Evolutionary conservation across 2,329 filamentous ascomycete species (phyloP).

Genomic region (Colletotrichum higginsianum): DNA sequence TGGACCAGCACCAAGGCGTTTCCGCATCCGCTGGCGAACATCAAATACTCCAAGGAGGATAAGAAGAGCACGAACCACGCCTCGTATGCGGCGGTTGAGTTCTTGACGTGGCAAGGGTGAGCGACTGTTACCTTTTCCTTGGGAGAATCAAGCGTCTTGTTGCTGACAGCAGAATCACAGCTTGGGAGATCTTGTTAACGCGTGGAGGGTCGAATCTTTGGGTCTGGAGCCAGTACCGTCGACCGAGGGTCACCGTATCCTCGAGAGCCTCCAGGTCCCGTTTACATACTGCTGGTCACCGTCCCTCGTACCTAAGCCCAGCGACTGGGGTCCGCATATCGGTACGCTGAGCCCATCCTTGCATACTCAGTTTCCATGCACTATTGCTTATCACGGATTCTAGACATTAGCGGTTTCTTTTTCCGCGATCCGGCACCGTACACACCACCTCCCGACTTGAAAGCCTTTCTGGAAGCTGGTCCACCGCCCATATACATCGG

Average conservation of each 20-base stretch:
- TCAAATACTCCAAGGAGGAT: constrained; percentile 67
- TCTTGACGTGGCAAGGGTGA: constrained; percentile 82
- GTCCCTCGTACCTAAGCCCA: constrained; percentile 75
- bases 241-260: constrained; percentile 80
- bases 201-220: constrained; percentile 78
- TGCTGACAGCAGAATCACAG: constrained; percentile 3
- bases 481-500: constrained; percentile 56
- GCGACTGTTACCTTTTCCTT: not conserved
- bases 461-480: constrained; percentile 69
- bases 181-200: constrained; percentile 86
- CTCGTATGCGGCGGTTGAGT: constrained; percentile 79
- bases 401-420: constrained; percentile 73
- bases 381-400: not conserved
- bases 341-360: constrained; percentile 57
- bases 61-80: constrained; percentile 76
- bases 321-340: constrained; percentile 75
- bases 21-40: constrained; percentile 80
- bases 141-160: too few relatives aligned
- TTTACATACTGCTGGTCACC: constrained; percentile 87
- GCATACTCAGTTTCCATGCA: too few relatives aligned
- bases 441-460: constrained; percentile 67
- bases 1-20: constrained; percentile 82
- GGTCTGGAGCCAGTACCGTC: constrained; percentile 78
- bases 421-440: constrained; percentile 72
- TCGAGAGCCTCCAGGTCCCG: constrained; percentile 77